phyloP scores from a whole-genome alignment of 495 filamentous ascomycete species.

The Xylaria castorea region DNA sequence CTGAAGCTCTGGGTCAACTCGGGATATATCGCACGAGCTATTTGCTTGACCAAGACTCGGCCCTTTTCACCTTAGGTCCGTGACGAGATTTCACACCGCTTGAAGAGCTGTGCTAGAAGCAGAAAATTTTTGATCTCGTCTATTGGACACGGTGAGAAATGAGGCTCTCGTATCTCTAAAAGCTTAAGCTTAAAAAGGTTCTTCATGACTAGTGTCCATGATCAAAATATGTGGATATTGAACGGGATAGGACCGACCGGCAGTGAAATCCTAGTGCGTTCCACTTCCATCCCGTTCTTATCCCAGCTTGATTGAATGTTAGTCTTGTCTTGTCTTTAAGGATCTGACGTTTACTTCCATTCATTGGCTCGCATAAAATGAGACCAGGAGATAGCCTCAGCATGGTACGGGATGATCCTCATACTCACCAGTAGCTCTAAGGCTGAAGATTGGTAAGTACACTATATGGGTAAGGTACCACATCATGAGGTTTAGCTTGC shows the following conservation, averaged over 20 bases:
- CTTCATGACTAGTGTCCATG: constrained; percentile 2
- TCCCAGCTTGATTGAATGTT: background rate
- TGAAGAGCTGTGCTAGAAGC: background rate
- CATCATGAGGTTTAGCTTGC: constrained; percentile 1
- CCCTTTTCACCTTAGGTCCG: background rate
- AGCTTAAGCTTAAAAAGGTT: background rate
- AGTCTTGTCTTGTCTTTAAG: background rate
- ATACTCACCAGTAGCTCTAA: background rate
- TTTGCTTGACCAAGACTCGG: background rate
- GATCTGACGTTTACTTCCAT: background rate
- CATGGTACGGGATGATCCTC: background rate
- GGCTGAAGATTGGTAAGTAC: constrained; percentile 8
- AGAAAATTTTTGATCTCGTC: background rate
- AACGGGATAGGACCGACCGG: background rate
- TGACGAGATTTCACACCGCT: constrained; percentile 1
- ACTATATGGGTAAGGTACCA: background rate
- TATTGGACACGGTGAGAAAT: background rate
- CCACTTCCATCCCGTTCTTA: constrained; percentile 10
- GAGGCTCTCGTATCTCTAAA: constrained; percentile 12
- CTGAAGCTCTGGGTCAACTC: background rate
- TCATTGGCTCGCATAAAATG: background rate
- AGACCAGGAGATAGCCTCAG: background rate
- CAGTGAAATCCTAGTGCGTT: constrained; percentile 12
- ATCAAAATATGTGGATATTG: constrained; percentile 2
- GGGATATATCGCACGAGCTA: background rate